Base-by-base conservation (phyloP, 495 filamentous ascomycete species). In the Trichoderma erinaceum region DNA sequence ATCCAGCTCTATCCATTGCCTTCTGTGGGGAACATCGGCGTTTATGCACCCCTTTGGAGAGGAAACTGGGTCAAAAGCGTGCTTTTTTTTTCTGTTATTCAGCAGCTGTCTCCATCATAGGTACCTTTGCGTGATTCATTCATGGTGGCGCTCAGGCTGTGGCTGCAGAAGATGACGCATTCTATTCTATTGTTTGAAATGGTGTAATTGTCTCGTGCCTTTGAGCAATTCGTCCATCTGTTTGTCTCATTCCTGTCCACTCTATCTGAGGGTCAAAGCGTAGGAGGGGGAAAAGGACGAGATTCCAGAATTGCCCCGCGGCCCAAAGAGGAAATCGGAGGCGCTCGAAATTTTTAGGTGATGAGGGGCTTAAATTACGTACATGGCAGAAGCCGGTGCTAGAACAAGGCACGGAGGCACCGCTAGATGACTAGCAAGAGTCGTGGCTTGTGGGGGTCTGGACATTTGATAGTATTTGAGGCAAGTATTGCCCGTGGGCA, bases 291-390 rank as follows among this genome's bases (percentile, higher is more conserved):
- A 52, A 52, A 21, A 10, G 6, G 7, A 10, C 18, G 8, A 21
- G 16, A 23, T 52, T 4, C 48, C 48, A n/a, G 4, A 10, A 21
- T 7, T 61, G 56, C 56, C 56, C 56, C 56, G 56, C 56, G 56
- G 12, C 56, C 23, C 56, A 27, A 61, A 61, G 56, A 61, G 27
- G 27, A 61, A 61, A 29, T 61, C 56, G 16, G 23, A 32, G 12
- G 4, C 16, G 23, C 10, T 4, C 27, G 25, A 13, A 27, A 15
- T 1, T 61, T 61, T 61, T 27, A 61, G 56, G 56, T 61, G 56
- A 61, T 61, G 56, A 61, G 56, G 56, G 56, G 56, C 56, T 12
- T 7, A 32, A 61, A 61, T 61, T 61, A 61, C 56, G 56, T 61
- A 61, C 56, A 15, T 61, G 18, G 15, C 13, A 15, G 35, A 38